Base-by-base conservation (phyloP, 257 asterid species). In the Primulina huaijiensis region DNA sequence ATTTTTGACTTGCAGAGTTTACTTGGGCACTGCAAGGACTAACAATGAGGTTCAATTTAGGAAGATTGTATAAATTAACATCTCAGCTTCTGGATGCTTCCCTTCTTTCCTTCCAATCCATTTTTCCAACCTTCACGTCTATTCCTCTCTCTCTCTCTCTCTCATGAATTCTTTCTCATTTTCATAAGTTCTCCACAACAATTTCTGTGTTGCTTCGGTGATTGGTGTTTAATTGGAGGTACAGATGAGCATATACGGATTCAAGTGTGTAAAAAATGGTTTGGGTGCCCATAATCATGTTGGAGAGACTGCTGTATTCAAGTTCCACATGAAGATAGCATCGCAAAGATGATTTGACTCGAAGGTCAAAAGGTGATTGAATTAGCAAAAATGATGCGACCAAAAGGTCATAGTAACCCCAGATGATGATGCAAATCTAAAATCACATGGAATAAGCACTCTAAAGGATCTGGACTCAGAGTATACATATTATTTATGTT, bases 31-130 rank as follows among this genome's bases (percentile, higher is more conserved):
- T 76, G 78, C 82, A 82, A 75, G 80, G 68, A 65, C 72, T 58
- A 65, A 72, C 59, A 62, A 72, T 35, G 76, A 84, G 84, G 75
- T 73, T 84, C 68, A 60, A 61, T 87, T 72, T 87, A 81, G 96
- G 97, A 91, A 91, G 95, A 74, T 83, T 78, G 78, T 82, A 89
- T 87, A 93, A 60, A 87, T 82, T 53, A 87, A 72, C 91, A 87
- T 78, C 89, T 78, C 76, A 84, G 62, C 84, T 77, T 70, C 50
- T 69, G 76, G 85, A 89, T 81, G 92, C 75, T 84, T 82, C 92
- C 90, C 92, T 82, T 87, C 92, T 89, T 81, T 74, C 55, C 96
- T 89, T 89, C 96, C 93, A 73, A 68, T 73, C 50, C 53, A 60
- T 29, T 25, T 21, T 23, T 53, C 30, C 37, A 12, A 21, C 21